A percentile compares a stretch with the other conserved stretches of the same genome.
phyloP scores from a whole-genome alignment of 1,139 yeast species.

The Hanseniaspora gamundiae region DNA sequence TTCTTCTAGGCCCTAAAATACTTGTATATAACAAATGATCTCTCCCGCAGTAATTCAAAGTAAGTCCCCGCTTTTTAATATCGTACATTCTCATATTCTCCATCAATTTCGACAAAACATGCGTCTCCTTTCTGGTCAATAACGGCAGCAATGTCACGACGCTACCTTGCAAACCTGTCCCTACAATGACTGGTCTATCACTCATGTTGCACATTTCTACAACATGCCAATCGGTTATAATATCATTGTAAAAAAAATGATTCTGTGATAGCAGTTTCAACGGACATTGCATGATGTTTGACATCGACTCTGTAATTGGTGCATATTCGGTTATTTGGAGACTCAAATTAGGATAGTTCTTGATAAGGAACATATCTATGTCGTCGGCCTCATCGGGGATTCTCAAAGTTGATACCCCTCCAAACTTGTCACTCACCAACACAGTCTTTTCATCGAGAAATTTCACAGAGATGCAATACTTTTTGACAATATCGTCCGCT shows the following conservation, averaged over 20 bases:
- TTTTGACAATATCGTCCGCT: constrained; percentile 55
- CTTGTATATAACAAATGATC: constrained; percentile 62
- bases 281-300: constrained; percentile 24
- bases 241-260: constrained; percentile 61
- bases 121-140: constrained; percentile 47
- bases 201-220: constrained; percentile 15
- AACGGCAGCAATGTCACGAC: constrained; percentile 66
- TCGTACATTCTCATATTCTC: constrained; percentile 27
- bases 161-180: constrained; percentile 72
- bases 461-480: constrained; percentile 52
- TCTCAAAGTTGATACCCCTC: constrained; percentile 61
- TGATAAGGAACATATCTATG: neutral
- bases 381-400: constrained; percentile 29
- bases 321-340: neutral
- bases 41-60: constrained; percentile 33
- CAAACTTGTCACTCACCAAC: constrained; percentile 83
- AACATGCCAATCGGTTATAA: constrained; percentile 46
- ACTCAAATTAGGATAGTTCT: neutral
- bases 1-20: constrained; percentile 64
- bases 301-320: neutral
- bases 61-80: constrained; percentile 8
- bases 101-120: constrained; percentile 47
- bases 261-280: constrained; percentile 41
- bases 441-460: constrained; percentile 66
- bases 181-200: constrained; percentile 56